A percentile compares a stretch with the other conserved stretches of the same genome.
These are phyloP conservation scores for Ophiostoma triangulosporum DNA, from an alignment of 2,329 filamentous ascomycete species.

Conservation along the genomic window DNA sequence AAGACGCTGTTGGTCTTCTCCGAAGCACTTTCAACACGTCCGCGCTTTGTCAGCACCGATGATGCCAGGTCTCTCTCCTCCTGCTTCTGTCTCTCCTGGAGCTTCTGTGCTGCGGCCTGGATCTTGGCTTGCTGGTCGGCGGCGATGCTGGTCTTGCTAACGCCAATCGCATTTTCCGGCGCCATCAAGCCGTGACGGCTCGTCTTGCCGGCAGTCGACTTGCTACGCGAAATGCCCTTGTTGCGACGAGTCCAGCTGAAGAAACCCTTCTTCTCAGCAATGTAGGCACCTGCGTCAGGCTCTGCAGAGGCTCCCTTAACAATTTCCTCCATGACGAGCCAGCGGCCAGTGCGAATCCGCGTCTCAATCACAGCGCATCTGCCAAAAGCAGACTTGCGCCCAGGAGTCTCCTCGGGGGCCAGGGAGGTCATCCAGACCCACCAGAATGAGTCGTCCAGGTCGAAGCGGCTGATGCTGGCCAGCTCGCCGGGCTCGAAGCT, in stretches of 20 bases:
- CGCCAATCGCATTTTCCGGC: constrained; percentile 26
- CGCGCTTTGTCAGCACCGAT: constrained; percentile 29
- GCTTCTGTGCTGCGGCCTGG: constrained; percentile 73
- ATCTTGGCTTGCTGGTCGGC: constrained; percentile 89
- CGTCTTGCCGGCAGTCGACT: constrained; percentile 50
- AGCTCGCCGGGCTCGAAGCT: constrained; percentile 82
- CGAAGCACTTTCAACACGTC: constrained; percentile 38
- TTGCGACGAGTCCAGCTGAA: constrained; percentile 73
- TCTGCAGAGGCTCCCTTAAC: constrained; percentile 84
- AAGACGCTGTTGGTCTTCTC: constrained; percentile 81
- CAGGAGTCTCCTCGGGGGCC: constrained; percentile 72
- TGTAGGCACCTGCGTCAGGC: constrained; percentile 72
- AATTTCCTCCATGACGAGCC: constrained; percentile 94
- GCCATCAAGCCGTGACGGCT: constrained; percentile 29
- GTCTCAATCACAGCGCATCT: constrained; percentile 89
- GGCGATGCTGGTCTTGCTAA: constrained; percentile 72
- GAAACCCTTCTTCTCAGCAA: constrained; percentile 89
- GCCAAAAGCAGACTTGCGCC: constrained; percentile 85
- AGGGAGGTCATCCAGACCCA: constrained; percentile 99
- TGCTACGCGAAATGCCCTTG: constrained; percentile 49
- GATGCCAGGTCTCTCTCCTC: constrained; percentile 31
- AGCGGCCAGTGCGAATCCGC: constrained; percentile 62
- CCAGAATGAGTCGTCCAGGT: constrained; percentile 94
- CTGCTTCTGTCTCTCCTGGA: constrained; percentile 59
- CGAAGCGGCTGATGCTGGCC: constrained; percentile 74